Evolutionary conservation across 2,329 filamentous ascomycete species (phyloP), one percentile per base, ranked within the genome.

Genomic region (Ophiostoma sp.): DNA sequence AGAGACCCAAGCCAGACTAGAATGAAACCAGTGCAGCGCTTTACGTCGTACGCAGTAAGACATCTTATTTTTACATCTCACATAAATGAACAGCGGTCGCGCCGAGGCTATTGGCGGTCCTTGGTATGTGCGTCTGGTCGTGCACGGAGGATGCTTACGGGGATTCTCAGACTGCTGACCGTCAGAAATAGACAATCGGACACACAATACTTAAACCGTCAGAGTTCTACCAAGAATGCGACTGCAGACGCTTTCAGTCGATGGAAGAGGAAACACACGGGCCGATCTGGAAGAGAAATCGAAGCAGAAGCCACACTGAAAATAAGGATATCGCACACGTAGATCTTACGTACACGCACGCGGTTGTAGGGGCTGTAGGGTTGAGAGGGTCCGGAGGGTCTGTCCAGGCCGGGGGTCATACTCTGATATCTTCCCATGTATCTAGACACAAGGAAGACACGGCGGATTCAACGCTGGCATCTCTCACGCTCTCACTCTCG

Each of bases 341-440:
- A 55, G 49, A 55, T 55, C 49, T 55, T 55, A 55, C 49, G 49
- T 55, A 55, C 49, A 55, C 49, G 49, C 49, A 55, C 49, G 49
- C 49, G 49, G 49, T 55, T 55, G 49, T 55, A 55, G 49, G 49
- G 49, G 9, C 49, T 55, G 14, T 52, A n/a, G 49, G 49, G 49
- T 55, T 55, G 49, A 27, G 49, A 55, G 49, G 49, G 49, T 55
- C 49, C 49, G 27, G 27, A 27, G 27, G 27, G 27, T 27, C 27
- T 27, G 27, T 27, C 27, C 2, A 27, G 27, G 27, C 27, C 27
- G n/a, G n/a, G 18, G n/a, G 49, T 55, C 18, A 27, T 36, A 52
- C n/a, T 27, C 18, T 44, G 42, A 9, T 27, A 55, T 55, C 11
- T 27, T 2, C 27, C n/a, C n/a, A n/a, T n/a, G n/a, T n/a, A n/a